phyloP scores from a whole-genome alignment of 495 filamentous ascomycete species.

The Peziza echinospora region DNA sequence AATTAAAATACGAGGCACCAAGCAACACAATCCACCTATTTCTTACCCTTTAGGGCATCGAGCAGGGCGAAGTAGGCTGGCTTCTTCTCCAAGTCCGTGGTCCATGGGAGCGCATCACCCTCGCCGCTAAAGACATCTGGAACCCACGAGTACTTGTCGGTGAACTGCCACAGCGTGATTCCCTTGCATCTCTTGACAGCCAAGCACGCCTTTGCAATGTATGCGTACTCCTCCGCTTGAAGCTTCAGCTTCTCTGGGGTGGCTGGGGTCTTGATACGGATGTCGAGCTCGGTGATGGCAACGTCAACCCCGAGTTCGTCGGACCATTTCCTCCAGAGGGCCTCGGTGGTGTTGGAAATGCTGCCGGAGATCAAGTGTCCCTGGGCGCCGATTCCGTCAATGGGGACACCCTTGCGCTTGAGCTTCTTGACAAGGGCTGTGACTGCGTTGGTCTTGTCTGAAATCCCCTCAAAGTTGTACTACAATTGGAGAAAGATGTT shows the following conservation, averaged over 20 bases:
- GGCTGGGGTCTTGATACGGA: constrained; percentile 30
- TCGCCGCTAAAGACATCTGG: constrained; percentile 29
- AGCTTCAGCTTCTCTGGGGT: constrained; percentile 26
- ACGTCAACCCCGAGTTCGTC: constrained; percentile 35
- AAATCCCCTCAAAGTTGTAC: constrained; percentile 40
- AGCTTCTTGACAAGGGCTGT: constrained; percentile 32
- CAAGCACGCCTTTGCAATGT: constrained; percentile 36
- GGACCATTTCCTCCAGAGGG: constrained; percentile 19
- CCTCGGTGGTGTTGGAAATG: constrained; percentile 27
- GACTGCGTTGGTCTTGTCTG: constrained; percentile 27
- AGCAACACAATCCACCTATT: no score
- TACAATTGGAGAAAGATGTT: neutral
- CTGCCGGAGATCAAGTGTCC: constrained; percentile 37
- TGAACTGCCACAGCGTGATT: constrained; percentile 46
- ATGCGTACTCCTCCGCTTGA: constrained; percentile 38
- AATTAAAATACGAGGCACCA: no score
- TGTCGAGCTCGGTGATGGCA: constrained; percentile 41
- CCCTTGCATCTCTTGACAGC: constrained; percentile 39
- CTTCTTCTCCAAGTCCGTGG: constrained; percentile 30
- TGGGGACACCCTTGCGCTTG: constrained; percentile 29
- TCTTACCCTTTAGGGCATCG: constrained; percentile 17
- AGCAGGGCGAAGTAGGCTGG: constrained; percentile 28
- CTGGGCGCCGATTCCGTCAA: constrained; percentile 47
- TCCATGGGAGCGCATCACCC: constrained; percentile 36
- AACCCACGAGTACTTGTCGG: constrained; percentile 38